Conservation (phyloP, 2,329 filamentous ascomycete species). For the Fusarium marasasianum region DNA sequence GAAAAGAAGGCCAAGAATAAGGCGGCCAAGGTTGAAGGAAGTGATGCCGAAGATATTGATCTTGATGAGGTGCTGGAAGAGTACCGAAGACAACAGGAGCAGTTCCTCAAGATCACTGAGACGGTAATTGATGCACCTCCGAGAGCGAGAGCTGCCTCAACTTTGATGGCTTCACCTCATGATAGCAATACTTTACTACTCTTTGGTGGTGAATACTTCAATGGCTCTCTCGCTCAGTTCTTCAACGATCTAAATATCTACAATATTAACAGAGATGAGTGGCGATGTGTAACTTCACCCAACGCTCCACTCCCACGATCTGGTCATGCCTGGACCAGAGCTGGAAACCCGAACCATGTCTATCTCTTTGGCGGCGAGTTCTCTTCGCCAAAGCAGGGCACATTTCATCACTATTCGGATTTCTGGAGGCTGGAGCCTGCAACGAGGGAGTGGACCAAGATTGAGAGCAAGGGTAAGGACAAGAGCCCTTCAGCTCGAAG, state of each 20-base stretch:
- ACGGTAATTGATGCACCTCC: slow-evolving; percentile 75
- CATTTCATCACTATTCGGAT: slow-evolving; percentile 99
- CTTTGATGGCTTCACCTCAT: slow-evolving; percentile 83
- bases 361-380: slow-evolving; percentile 98
- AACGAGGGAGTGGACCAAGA: slow-evolving; percentile 87
- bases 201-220: slow-evolving; percentile 96
- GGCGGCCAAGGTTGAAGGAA: slow-evolving; percentile 77
- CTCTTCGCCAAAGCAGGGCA: slow-evolving; percentile 94
- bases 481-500: slow-evolving; percentile 85
- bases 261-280: slow-evolving; percentile 86
- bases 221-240: slow-evolving; percentile 83
- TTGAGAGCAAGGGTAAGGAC: slow-evolving; percentile 81
- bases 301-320: slow-evolving; percentile 91
- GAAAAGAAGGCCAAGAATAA: slow-evolving; percentile 84
- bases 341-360: slow-evolving; percentile 82
- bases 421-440: slow-evolving; percentile 93
- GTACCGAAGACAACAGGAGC: slow-evolving; percentile 91
- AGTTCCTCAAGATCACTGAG: slow-evolving; percentile 94
- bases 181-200: slow-evolving; percentile 89
- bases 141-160: slow-evolving; percentile 79
- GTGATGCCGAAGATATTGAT: slow-evolving; percentile 91
- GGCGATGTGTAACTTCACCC: slow-evolving; percentile 88
- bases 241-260: slow-evolving; percentile 74
- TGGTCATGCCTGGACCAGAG: slow-evolving; percentile 94
- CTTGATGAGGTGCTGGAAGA: slow-evolving; percentile 92